A percentile compares a stretch with the other conserved stretches of the same genome.
Conservation (phyloP, 305 asterid species). For the Solanum hybrid region DNA sequence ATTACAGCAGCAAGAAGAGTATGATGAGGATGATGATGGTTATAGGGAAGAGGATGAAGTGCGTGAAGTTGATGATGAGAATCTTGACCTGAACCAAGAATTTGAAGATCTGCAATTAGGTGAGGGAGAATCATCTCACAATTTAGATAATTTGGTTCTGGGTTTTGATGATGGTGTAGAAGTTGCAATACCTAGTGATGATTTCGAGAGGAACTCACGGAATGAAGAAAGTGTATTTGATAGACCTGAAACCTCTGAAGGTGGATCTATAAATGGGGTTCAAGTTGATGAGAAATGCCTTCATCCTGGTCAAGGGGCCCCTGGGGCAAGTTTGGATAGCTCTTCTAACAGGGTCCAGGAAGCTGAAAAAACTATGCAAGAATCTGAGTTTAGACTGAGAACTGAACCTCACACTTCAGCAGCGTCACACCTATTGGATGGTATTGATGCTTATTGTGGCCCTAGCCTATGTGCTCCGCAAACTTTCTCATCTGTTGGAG, state of each 20-base stretch:
- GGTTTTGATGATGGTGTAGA: slow-evolving; percentile 94
- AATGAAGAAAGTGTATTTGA: slow-evolving; percentile 43
- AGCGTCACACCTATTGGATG: slow-evolving; percentile 23
- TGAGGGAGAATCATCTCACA: slow-evolving; percentile 40
- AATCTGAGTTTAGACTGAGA: slow-evolving; percentile 29
- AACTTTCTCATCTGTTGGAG: slow-evolving; percentile 25
- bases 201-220: slow-evolving; percentile 44
- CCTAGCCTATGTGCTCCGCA: slow-evolving; percentile 26
- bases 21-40: slow-evolving; percentile 90
- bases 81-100: slow-evolving; percentile 49
- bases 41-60: slow-evolving; percentile 85
- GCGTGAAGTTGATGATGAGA: slow-evolving; percentile 63
- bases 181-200: slow-evolving; percentile 81
- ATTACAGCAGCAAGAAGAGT: slow-evolving; percentile 82
- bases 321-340: slow-evolving; percentile 24
- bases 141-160: slow-evolving; percentile 62
- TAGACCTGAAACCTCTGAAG: slow-evolving; percentile 42
- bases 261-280: slow-evolving; percentile 27
- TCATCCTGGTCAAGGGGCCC: slow-evolving; percentile 30
- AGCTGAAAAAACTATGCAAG: slow-evolving; percentile 24
- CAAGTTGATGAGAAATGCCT: slow-evolving; percentile 37
- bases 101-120: slow-evolving; percentile 54
- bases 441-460: slow-evolving; percentile 25
- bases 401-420: slow-evolving; percentile 24
- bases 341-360: slow-evolving; percentile 31